Evolutionary conservation across 2,329 filamentous ascomycete genomes (phyloP), one percentile per base, ranked within the genome.

Genomic region (Claviceps maximensis): DNA sequence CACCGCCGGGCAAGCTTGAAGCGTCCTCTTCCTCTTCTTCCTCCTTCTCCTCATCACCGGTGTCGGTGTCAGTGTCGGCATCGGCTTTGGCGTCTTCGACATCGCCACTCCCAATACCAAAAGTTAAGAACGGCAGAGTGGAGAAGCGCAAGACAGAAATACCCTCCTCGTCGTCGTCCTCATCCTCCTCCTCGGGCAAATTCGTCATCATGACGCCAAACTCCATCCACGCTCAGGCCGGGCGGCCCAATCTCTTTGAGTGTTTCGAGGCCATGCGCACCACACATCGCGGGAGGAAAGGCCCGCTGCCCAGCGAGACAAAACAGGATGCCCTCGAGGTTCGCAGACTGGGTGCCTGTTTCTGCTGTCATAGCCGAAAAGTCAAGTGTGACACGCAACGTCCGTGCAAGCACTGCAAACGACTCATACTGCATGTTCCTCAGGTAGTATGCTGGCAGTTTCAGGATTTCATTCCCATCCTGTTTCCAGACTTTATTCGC

Each of bases 361-460:
- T 80, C 66, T 78, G 76, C 65, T 81, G 78, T 59, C 76, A 78
- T 59, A 75, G 73, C 54, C 75, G 78, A 57, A 81, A 81, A 62
- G 78, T 81, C 52, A 76, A 74, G 61, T 80, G 78, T 57, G 76
- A 79, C 61, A 72, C 73, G 57, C 71, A 76, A 58, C 67, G 77
- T 47, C 76, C 78, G 0, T 81, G 78, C 65, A 73, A 72, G 62
- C 79, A 74, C 65, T 81, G 78, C 68, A 71, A 69, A 58, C 77
- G 77, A 63, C 69, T 80, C 51, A 69, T 71, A 51, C 61, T 68
- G 2, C 65, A 71, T 49, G 68, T 79, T 15, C 77, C 77, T 1
- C 74, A 78, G 58, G 71, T 76, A 21, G 69, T 81, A 25, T 81
- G 78, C 65, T 80, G 78, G 78, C 76, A 77, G 60, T 80, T 81